These are phyloP conservation scores for Hypoxylon sp. DNA, from an alignment of 2,329 filamentous ascomycete genomes.

Conservation along the genomic window DNA sequence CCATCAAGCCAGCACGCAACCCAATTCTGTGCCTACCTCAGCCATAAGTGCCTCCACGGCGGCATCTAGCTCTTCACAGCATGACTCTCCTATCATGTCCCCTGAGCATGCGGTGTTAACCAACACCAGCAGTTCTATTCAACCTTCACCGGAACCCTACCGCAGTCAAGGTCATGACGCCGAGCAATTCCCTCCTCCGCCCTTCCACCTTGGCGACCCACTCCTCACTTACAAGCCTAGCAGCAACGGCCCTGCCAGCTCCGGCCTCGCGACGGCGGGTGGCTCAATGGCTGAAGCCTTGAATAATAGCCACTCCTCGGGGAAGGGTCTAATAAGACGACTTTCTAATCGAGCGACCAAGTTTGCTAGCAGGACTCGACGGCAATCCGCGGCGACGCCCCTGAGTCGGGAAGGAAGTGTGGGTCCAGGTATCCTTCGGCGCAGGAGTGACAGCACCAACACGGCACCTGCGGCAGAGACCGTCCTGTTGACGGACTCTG, in stretches of 20 bases:
- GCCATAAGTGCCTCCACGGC: conserved; percentile 70
- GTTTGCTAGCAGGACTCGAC: conserved; percentile 73
- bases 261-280: conserved; percentile 70
- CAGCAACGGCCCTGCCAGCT: conserved; percentile 74
- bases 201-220: conserved; percentile 82
- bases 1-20: conserved; percentile 57
- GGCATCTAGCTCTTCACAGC: conserved; percentile 69
- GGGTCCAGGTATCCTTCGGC: conserved; percentile 87
- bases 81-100: conserved; percentile 71
- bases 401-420: conserved; percentile 88
- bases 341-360: conserved; percentile 86
- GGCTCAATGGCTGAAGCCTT: conserved; percentile 64
- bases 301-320: conserved; percentile 53
- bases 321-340: conserved; percentile 79
- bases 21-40: conserved; percentile 63
- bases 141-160: conserved; percentile 76
- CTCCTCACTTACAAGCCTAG: conserved; percentile 73
- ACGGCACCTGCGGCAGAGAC: conserved; percentile 69
- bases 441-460: conserved; percentile 90
- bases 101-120: conserved; percentile 67
- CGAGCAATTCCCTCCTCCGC: conserved; percentile 66
- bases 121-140: conserved; percentile 72
- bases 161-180: conserved; percentile 69
- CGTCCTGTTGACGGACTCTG: conserved; percentile 66
- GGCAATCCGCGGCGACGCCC: conserved; percentile 82